Evolutionary conservation across 345 rosid species (phyloP).

Genomic region (Ceriops decandra): DNA sequence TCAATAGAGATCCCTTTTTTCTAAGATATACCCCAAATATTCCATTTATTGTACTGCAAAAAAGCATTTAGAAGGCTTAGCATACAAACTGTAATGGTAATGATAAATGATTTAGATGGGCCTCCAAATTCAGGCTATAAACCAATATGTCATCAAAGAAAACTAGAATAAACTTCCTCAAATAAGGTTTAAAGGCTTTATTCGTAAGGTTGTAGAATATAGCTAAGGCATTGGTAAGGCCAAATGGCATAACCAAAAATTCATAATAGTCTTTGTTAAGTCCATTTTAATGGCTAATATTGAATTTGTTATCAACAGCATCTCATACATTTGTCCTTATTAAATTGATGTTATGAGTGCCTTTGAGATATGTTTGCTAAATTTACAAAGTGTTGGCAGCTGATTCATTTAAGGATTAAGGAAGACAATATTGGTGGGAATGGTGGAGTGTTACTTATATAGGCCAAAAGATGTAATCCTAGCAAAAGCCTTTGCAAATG

Average conservation of each 20-base stretch:
- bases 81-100: background rate
- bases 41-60: background rate
- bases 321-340: too few relatives aligned
- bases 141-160: background rate
- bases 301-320: too few relatives aligned
- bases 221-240: background rate
- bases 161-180: background rate
- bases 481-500: too few relatives aligned
- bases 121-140: background rate
- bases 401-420: too few relatives aligned
- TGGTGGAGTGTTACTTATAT: too few relatives aligned
- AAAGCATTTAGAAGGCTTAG: background rate
- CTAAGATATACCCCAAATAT: background rate
- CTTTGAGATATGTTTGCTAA: too few relatives aligned
- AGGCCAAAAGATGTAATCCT: too few relatives aligned
- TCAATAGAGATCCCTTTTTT: background rate
- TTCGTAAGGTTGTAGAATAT: background rate
- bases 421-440: too few relatives aligned
- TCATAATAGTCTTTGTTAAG: background rate
- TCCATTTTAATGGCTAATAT: too few relatives aligned
- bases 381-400: too few relatives aligned
- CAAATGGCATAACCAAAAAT: background rate
- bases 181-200: background rate
- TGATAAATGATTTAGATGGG: background rate
- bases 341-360: too few relatives aligned